Conservation (phyloP, 148 eudicot species). For the Diospyros lotus region DNA sequence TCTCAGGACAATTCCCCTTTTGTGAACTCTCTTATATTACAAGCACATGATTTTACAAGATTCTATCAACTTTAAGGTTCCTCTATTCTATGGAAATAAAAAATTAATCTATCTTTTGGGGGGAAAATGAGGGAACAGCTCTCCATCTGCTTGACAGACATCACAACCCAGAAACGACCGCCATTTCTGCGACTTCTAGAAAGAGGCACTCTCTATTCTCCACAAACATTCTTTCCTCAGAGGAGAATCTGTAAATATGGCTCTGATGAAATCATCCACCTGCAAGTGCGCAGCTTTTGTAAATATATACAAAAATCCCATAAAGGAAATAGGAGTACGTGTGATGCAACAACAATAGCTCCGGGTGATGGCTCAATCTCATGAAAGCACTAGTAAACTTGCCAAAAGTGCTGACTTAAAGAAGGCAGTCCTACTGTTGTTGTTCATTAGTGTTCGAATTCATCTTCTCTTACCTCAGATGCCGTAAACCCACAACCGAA, state of each 20-base stretch:
- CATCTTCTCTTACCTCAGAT: slow-evolving; percentile 58
- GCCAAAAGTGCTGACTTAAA: too few species aligned
- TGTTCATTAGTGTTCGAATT: neutral
- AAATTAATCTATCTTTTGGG: neutral
- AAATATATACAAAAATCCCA: neutral
- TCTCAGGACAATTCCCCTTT: too few species aligned
- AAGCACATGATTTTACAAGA: neutral
- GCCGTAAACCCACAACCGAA: slow-evolving; percentile 60
- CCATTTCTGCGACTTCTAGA: slow-evolving; percentile 23
- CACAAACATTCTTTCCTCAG: slow-evolving; percentile 82
- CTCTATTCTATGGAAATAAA: too few species aligned
- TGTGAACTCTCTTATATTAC: neutral
- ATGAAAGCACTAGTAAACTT: too few species aligned
- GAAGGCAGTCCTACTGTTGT: too few species aligned
- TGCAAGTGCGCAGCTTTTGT: slow-evolving; percentile 27
- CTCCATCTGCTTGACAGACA: too few species aligned
- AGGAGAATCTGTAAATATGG: slow-evolving; percentile 89
- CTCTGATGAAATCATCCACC: slow-evolving; percentile 91
- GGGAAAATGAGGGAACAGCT: neutral
- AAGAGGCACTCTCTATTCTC: slow-evolving; percentile 64
- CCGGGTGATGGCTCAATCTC: neutral
- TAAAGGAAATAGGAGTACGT: neutral
- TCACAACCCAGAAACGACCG: too few species aligned
- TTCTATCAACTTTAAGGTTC: neutral
- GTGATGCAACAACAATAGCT: neutral